phyloP scores from a whole-genome alignment of 805 yeast species.

The Limtongia smithiae region DNA sequence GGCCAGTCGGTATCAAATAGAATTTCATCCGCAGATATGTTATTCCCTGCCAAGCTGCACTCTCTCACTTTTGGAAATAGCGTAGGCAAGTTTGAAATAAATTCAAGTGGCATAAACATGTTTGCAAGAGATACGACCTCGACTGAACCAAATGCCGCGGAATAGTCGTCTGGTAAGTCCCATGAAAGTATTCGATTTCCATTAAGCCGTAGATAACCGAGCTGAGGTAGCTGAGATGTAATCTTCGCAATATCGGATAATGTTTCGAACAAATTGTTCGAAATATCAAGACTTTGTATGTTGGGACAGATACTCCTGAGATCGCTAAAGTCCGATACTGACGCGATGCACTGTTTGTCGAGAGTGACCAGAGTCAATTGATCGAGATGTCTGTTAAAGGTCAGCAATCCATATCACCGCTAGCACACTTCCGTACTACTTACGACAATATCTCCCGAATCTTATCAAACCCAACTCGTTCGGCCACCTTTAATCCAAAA shows the following conservation, averaged over 20 bases:
- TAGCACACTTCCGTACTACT: no score
- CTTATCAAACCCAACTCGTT: constrained; percentile 63
- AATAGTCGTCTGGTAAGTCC: constrained; percentile 5
- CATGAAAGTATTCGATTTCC: constrained; percentile 37
- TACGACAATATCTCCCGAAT: constrained; percentile 15
- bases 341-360: constrained; percentile 42
- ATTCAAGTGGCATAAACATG: constrained; percentile 20
- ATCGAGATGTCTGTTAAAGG: constrained; percentile 37
- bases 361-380: constrained; percentile 51
- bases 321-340: constrained; percentile 5
- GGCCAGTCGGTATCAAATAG: constrained; percentile 12
- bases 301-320: constrained; percentile 13
- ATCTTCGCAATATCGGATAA: constrained; percentile 43
- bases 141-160: constrained; percentile 6
- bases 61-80: constrained; percentile 42
- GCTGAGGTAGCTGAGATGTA: constrained; percentile 37
- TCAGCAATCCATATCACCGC: no score
- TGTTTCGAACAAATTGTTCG: constrained; percentile 53
- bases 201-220: constrained; percentile 49
- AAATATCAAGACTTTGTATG: constrained; percentile 49
- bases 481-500: constrained; percentile 57
- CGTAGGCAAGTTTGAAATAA: constrained; percentile 19
- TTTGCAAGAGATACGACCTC: constrained; percentile 28
- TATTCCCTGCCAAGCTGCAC: constrained; percentile 40
- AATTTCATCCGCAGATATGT: background rate